Conservation (phyloP, 768 basidiomycete species). For the Xerocomellus chrysenteron region DNA sequence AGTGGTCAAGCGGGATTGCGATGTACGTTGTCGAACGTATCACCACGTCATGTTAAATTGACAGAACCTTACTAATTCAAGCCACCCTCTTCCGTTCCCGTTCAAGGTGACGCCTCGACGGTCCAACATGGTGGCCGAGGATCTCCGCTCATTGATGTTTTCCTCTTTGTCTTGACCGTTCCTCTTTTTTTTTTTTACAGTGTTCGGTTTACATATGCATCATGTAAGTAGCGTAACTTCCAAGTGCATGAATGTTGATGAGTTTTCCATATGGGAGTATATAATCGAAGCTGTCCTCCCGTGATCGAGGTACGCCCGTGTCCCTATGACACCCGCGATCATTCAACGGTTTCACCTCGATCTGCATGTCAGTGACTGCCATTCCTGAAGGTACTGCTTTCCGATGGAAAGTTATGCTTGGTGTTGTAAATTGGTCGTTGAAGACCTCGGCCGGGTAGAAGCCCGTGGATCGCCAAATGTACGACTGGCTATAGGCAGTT, state of each 20-base stretch:
- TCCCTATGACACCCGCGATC: not conserved
- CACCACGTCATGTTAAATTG: not conserved
- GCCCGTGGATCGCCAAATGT: too few relatives aligned
- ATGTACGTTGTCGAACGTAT: conserved; percentile 2
- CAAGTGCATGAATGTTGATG: not conserved
- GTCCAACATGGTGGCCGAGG: not conserved
- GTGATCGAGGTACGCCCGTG: not conserved
- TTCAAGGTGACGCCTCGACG: conserved; percentile 12
- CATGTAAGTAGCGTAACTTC: not conserved
- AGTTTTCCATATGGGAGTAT: not conserved
- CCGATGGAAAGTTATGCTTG: not conserved
- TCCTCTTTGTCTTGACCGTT: not conserved
- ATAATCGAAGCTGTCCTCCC: not conserved
- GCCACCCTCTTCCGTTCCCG: conserved; percentile 18
- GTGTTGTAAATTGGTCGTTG: not conserved
- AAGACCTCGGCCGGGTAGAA: too few relatives aligned
- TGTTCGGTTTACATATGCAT: not conserved
- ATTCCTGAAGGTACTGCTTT: not conserved
- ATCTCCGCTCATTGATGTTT: not conserved
- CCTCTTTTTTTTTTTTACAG: not conserved
- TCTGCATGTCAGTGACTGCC: not conserved
- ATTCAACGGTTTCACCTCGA: not conserved
- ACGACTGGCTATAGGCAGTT: not conserved
- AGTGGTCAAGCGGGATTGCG: conserved; percentile 18
- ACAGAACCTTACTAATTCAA: conserved; percentile 5